A percentile compares a stretch with the other conserved stretches of the same genome.
Evolutionary conservation across 2,329 filamentous ascomycete species (phyloP).

Genomic region (Amesomyces nigricolor): DNA sequence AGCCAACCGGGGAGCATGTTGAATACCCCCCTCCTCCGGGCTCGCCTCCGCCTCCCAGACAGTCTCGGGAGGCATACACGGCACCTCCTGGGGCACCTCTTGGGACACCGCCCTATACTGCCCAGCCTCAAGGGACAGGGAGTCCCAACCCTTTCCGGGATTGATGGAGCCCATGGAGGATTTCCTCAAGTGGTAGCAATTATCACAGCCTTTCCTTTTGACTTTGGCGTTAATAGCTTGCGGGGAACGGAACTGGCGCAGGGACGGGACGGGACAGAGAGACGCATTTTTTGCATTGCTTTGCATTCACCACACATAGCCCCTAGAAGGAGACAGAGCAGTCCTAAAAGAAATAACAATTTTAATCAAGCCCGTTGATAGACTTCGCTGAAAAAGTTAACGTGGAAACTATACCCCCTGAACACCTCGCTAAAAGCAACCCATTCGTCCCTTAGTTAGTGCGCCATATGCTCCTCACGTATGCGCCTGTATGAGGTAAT

Average conservation of each 20-base stretch:
- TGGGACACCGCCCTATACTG: slow-evolving; percentile 11
- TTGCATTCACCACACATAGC: not conserved
- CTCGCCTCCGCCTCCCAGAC: slow-evolving; percentile 38
- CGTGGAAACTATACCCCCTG: not conserved
- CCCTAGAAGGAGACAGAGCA: not conserved
- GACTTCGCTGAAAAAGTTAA: not conserved
- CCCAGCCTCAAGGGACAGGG: slow-evolving; percentile 24
- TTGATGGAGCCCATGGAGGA: not conserved
- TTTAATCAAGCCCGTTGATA: not conserved
- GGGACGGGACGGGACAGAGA: not conserved
- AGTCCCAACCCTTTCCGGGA: slow-evolving; percentile 23
- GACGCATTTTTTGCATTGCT: not conserved
- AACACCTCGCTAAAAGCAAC: slow-evolving; percentile 15
- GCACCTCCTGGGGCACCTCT: slow-evolving; percentile 12
- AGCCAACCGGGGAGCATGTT: slow-evolving; percentile 20
- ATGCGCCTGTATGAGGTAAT: not conserved
- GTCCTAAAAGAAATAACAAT: slow-evolving; percentile 4
- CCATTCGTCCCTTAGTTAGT: not conserved
- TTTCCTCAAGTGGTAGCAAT: too few species aligned
- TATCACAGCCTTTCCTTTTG: not conserved
- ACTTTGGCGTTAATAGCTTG: not conserved
- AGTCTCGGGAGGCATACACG: slow-evolving; percentile 3
- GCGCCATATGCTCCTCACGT: not conserved
- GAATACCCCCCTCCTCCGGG: slow-evolving; percentile 44
- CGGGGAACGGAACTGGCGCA: not conserved